Evolutionary conservation across 768 basidiomycete genomes (phyloP).

Genomic region (Boletus subcaerulescens): DNA sequence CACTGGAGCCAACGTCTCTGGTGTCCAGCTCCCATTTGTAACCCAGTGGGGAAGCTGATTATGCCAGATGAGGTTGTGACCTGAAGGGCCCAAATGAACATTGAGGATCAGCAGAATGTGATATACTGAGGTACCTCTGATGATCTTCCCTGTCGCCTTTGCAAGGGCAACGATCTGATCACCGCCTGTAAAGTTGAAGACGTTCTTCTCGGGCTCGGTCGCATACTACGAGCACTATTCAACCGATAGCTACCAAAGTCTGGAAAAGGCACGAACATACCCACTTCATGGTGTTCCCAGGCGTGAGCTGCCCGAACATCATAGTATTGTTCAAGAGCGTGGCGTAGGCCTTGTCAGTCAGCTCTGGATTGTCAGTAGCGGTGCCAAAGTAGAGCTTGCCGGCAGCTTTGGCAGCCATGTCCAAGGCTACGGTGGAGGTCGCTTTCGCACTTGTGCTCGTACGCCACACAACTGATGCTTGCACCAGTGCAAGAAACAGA

Average conservation of each 20-base stretch:
- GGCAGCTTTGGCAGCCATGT: slow-evolving; percentile 37
- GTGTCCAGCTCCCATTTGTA: slow-evolving; percentile 10
- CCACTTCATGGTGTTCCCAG: slow-evolving; percentile 20
- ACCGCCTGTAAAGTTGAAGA: slow-evolving; percentile 22
- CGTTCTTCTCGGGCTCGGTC: slow-evolving; percentile 22
- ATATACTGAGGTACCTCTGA: slow-evolving; percentile 13
- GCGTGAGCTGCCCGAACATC: slow-evolving; percentile 22
- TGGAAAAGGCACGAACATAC: slow-evolving; percentile 3
- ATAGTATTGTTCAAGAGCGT: slow-evolving; percentile 5
- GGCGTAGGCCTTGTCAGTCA: slow-evolving; percentile 31
- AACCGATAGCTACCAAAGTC: not conserved
- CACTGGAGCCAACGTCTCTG: slow-evolving; percentile 11
- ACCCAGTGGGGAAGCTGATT: slow-evolving; percentile 18
- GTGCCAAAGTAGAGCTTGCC: slow-evolving; percentile 48
- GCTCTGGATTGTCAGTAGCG: slow-evolving; percentile 47
- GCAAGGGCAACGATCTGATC: slow-evolving; percentile 21
- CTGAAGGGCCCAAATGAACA: not conserved
- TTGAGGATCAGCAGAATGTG: not conserved
- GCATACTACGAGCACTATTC: slow-evolving; percentile 7
- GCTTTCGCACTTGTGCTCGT: not conserved
- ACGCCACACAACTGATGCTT: not conserved
- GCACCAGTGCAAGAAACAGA: slow-evolving; percentile 5
- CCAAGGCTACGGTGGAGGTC: slow-evolving; percentile 18
- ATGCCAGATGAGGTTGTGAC: slow-evolving; percentile 21
- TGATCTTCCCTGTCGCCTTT: slow-evolving; percentile 16